Base-by-base conservation (phyloP, 2,329 filamentous ascomycete species). In the Chaetomium sp. region DNA sequence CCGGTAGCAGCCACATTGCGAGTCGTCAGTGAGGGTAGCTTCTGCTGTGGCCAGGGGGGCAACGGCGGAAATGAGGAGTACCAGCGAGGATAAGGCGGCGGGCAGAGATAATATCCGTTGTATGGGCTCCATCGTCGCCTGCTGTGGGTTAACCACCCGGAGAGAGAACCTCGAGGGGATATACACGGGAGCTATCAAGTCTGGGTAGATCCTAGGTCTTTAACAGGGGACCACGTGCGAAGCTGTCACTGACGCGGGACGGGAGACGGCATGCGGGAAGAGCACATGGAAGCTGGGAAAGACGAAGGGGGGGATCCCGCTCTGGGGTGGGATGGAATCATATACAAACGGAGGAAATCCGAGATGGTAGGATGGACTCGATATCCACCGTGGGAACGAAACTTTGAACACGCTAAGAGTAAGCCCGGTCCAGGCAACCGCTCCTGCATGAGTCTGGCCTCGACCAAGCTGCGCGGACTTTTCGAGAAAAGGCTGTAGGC, bases 1-100 rank as follows among this genome's bases (percentile, higher is more conserved):
- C 57, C 81, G 71, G 68, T 78, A 85, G 70, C 83, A 84, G 63
- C 76, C 75, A 72, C 83, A 85, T 50, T 74, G 70, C 29, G 73
- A 70, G 59, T 78, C 76, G 12, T 75, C 69, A 5, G 72, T 74
- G 7, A 70, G 70, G 38, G 67, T 25, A 1, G 67, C 65, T 13
- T 55, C 62, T 23, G 67, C 67, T 19, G 64, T 25, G 23, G 65
- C 56, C 9, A 67, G 53, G n/a, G 65, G 69, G 9, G 35, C 23
- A 8, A 63, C 13, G 51, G 63, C 60, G 10, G 69, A 63, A 21
- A 70, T 29, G 35, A 72, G 64, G 56, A 70, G 19, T 45, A 70
- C 29, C 57, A 70, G 63, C 1, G 64, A 69, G 42, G 68, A 65
- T 12, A 68, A 19, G 1, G 61, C 60, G 16, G 60, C 23, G 2